Base-by-base conservation (phyloP, 176 grass and related monocot species). In the Cenchrus purpureus region DNA sequence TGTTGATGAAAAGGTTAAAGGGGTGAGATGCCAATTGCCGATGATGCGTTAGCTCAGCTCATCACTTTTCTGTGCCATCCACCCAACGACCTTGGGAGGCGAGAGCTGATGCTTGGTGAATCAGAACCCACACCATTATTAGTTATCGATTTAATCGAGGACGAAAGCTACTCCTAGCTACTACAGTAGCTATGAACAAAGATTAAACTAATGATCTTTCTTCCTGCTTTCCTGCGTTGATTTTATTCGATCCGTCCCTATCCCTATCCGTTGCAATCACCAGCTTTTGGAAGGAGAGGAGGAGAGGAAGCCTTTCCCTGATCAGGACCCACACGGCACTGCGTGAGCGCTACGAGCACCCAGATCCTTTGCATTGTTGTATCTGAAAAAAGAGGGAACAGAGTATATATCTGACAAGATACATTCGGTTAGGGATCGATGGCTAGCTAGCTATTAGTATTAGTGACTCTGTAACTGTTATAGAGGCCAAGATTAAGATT, bases 321-420 rank as follows among this genome's bases (percentile, higher is more conserved):
- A n/a, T 49, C 71, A 20, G 83, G 88, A 45, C 88, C 65, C 72
- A 69, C 83, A 72, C 71, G 71, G 79, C 78, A 80, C 79, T 73
- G 88, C 88, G 71, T 89, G 14, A 71, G 73, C 56, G 15, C 78
- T 86, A 82, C 83, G 73, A 81, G 32, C 71, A 61, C 77, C 55
- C 2, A 54, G 17, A 73, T 74, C 52, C 68, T 32, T 60, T 6
- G 51, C 51, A 48, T 34, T 40, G 37, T 4, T 40, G 37, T 40
- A 40, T 73, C 17, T 56, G 34, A 12, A n/a, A n/a, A 74, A 79
- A 37, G 46, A 43, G 28, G 15, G 16, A 44, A 1, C 13, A 20
- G 9, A 20, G 5, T 1, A 25, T 37, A 46, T 46, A 29, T 48
- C 45, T 15, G 79, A 50, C 10, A 9, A n/a, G 46, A 74, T 49